Base-by-base conservation (phyloP, 176 grass and related monocot genomes). In the Rhipidocladum racemiflorum region DNA sequence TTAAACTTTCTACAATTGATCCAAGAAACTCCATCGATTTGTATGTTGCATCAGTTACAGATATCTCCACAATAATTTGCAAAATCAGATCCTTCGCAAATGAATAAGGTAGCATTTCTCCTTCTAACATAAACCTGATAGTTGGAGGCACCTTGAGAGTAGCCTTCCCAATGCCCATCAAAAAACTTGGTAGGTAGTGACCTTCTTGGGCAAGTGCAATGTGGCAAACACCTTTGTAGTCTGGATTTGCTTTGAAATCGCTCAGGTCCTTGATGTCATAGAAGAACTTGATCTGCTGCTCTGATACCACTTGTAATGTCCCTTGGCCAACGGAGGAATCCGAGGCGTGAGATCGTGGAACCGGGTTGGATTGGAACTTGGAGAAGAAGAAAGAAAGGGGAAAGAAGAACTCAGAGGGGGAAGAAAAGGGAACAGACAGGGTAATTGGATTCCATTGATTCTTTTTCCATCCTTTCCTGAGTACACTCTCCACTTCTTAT, bases 1-100 rank as follows among this genome's bases (percentile, higher is more conserved):
- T 93, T 86, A 95, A 56, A 74, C 86, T 91, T 61, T 94, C 86
- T 42, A 94, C n/a, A 10, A 86, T 89, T 77, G 92, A 91, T 35
- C 92, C 92, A 87, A 82, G 68, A 71, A 94, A 94, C 79, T 94
- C 92, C 92, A 94, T 94, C 1, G 92, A 94, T 89, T 91, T 97
- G 81, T 97, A 97, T 81, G 92, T 97, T 38, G 92, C 92, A 84
- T 92, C 92, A 72, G 92, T 78, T 65, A 97, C 90, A 83, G 92
- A 93, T 65, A 91, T 91, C 90, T 93, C 88, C 2, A 92, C 95
- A 84, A 94, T 97, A 67, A 97, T 97, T 85, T 98, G 95, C 82
- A 98, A 91, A 88, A 98, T 98, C 74, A 98, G 88, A 91, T 98
- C 95, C 85, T 98, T 98, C 4, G 95, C 92, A 63, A 93, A 88